phyloP scores from a whole-genome alignment of 2,329 filamentous ascomycete genomes.

The Pestalotiopsis sp. region DNA sequence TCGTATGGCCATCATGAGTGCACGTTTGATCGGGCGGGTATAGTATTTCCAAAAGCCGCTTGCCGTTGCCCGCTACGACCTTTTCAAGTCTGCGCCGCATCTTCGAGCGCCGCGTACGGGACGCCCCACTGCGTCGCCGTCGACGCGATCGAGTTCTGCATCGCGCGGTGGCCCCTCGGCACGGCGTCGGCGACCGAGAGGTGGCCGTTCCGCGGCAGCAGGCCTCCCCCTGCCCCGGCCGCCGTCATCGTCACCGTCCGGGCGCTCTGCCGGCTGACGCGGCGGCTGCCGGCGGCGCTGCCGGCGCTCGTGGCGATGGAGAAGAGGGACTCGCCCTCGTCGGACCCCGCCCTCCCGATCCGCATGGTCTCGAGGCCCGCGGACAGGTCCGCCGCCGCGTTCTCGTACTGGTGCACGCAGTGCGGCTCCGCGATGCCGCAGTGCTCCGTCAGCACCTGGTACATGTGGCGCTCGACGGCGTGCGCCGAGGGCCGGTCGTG shows the following conservation, averaged over 20 bases:
- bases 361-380: conserved; percentile 34
- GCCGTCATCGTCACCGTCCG: neutral
- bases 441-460: conserved; percentile 52
- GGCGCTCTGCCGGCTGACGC: neutral
- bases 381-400: conserved; percentile 7
- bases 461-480: conserved; percentile 55
- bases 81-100: neutral
- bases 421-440: conserved; percentile 53
- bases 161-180: neutral
- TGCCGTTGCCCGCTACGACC: neutral
- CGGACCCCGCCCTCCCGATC: conserved; percentile 20
- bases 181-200: neutral
- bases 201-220: neutral
- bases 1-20: neutral
- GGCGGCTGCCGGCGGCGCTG: neutral
- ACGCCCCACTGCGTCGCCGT: neutral
- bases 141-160: neutral
- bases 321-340: neutral
- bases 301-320: neutral
- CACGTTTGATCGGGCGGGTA: neutral
- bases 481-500: conserved; percentile 54
- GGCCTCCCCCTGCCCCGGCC: neutral
- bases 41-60: neutral
- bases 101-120: neutral
- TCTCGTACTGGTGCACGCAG: conserved; percentile 53